Conservation (phyloP, 2,329 filamentous ascomycete genomes). For the Diaporthe humulicola region DNA sequence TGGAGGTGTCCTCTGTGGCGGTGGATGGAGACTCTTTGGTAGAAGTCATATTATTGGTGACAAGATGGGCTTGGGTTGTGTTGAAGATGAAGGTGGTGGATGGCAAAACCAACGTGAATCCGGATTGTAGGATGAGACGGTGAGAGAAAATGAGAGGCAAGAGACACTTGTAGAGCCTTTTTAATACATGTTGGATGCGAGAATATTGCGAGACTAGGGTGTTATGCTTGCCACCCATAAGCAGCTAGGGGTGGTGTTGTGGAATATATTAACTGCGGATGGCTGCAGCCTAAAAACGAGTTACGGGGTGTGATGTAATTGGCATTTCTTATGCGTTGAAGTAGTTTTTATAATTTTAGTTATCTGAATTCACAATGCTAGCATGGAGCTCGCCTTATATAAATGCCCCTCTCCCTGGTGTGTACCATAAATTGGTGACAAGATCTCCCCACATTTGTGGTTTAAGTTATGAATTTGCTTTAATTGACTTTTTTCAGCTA, state of each 20-base stretch:
- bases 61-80: background rate
- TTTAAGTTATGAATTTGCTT: too few species aligned
- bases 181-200: background rate
- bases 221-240: background rate
- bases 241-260: background rate
- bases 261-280: background rate
- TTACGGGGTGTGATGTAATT: background rate
- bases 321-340: background rate
- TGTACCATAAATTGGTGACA: too few species aligned
- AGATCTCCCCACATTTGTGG: too few species aligned
- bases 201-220: background rate
- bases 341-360: background rate
- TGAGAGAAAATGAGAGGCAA: background rate
- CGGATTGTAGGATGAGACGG: background rate
- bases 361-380: background rate
- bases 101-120: background rate
- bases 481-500: too few species aligned
- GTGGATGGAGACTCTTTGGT: slow-evolving; percentile 6
- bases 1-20: background rate
- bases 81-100: background rate
- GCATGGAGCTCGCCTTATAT: background rate
- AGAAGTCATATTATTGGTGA: slow-evolving; percentile 6
- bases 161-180: background rate
- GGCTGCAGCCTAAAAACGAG: slow-evolving; percentile 3
- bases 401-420: background rate